These are phyloP conservation scores for Pichia membranifaciens DNA, from an alignment of 805 yeast species.

Conservation along the genomic window DNA sequence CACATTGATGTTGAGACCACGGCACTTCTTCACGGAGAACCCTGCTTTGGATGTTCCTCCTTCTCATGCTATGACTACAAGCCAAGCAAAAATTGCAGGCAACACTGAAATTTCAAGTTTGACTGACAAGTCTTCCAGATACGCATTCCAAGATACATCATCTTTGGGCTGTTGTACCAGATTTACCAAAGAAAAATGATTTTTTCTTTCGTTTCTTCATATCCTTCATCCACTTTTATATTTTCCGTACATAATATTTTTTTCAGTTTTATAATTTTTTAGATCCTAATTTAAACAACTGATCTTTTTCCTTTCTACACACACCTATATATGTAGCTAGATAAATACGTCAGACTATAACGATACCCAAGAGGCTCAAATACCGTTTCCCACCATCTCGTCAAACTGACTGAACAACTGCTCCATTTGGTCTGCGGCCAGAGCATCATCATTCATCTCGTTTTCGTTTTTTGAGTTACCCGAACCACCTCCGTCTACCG, in stretches of 20 bases:
- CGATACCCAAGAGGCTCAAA: too few relatives aligned
- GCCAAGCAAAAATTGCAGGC: conserved; percentile 36
- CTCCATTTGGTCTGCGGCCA: conserved; percentile 31
- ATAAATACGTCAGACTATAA: too few relatives aligned
- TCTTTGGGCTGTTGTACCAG: conserved; percentile 28
- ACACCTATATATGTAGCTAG: too few relatives aligned
- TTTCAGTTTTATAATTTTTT: neutral
- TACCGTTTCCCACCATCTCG: conserved; percentile 24
- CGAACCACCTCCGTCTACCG: conserved; percentile 1
- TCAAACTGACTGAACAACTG: conserved; percentile 29
- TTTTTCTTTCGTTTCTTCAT: neutral
- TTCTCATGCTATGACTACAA: conserved; percentile 46
- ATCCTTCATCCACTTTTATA: neutral
- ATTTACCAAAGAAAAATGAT: conserved; percentile 18
- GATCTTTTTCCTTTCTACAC: too few relatives aligned
- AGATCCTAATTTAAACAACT: neutral
- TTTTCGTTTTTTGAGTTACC: conserved; percentile 2
- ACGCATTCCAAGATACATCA: conserved; percentile 40
- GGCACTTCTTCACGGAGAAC: conserved; percentile 72
- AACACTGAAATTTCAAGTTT: conserved; percentile 36
- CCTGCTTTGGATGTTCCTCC: conserved; percentile 75
- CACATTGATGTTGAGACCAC: conserved; percentile 66
- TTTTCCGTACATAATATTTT: neutral
- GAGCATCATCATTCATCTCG: conserved; percentile 12
- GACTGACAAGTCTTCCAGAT: conserved; percentile 44